A percentile compares a stretch with the other conserved stretches of the same genome.
Conservation (phyloP, 306 rosid genomes). For the Amphicarpaea edgeworthii region DNA sequence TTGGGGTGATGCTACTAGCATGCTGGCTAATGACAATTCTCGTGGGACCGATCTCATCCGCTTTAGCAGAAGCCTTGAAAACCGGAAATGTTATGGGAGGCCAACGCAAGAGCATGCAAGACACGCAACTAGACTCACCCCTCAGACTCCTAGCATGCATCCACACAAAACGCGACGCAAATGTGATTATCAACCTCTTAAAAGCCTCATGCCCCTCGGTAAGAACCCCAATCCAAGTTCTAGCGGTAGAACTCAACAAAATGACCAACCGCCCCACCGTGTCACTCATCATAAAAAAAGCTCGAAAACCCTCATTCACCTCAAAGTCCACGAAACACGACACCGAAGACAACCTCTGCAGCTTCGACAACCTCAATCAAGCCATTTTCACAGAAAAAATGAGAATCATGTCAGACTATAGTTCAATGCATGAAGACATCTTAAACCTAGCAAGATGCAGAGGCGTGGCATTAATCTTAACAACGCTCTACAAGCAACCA, state of each 20-base stretch:
- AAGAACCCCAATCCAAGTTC: slow-evolving; percentile 50
- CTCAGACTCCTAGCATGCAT: slow-evolving; percentile 53
- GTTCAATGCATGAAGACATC: slow-evolving; percentile 55
- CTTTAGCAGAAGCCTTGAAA: not conserved
- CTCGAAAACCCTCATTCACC: slow-evolving; percentile 24
- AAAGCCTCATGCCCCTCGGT: slow-evolving; percentile 49
- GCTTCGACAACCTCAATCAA: slow-evolving; percentile 53
- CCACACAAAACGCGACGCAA: slow-evolving; percentile 47
- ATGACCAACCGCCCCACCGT: slow-evolving; percentile 41
- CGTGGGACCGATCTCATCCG: slow-evolving; percentile 34
- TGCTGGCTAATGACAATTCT: slow-evolving; percentile 53
- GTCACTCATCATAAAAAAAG: slow-evolving; percentile 46
- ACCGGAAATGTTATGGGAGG: not conserved
- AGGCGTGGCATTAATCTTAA: slow-evolving; percentile 40
- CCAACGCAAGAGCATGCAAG: slow-evolving; percentile 29
- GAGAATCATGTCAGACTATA: slow-evolving; percentile 44
- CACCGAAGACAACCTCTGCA: slow-evolving; percentile 33
- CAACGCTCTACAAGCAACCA: slow-evolving; percentile 50
- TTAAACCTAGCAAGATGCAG: slow-evolving; percentile 30
- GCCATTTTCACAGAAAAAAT: slow-evolving; percentile 53
- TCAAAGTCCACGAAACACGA: not conserved
- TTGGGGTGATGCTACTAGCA: slow-evolving; percentile 48
- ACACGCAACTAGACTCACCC: slow-evolving; percentile 41
- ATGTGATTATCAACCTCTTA: slow-evolving; percentile 42
- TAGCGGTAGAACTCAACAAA: slow-evolving; percentile 49